phyloP scores from a whole-genome alignment of 805 yeast genomes.

The Kodamaea restingae region DNA sequence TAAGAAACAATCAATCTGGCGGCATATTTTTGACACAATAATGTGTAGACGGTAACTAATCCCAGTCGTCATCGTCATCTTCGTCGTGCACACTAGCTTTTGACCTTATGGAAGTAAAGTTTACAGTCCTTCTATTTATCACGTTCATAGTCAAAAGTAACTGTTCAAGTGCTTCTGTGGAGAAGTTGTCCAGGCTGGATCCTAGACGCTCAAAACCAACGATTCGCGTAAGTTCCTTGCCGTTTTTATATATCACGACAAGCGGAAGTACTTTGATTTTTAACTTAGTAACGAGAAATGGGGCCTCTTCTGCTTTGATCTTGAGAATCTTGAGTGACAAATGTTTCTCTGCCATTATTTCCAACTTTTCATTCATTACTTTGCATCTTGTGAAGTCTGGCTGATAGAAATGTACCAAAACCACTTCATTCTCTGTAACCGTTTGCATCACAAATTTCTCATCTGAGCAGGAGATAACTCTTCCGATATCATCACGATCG shows the following conservation, averaged over 20 bases:
- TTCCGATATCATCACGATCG: constrained; percentile 40
- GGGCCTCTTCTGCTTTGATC: constrained; percentile 61
- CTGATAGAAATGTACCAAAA: constrained; percentile 62
- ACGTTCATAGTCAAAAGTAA: constrained; percentile 20
- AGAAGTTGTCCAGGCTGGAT: constrained; percentile 42
- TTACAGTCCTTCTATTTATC: constrained; percentile 30
- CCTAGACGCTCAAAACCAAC: constrained; percentile 69
- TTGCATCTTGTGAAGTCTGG: constrained; percentile 58
- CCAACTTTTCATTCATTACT: constrained; percentile 47
- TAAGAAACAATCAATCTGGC: neutral
- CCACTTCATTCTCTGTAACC: constrained; percentile 39
- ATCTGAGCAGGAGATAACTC: constrained; percentile 35
- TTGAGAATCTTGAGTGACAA: constrained; percentile 49
- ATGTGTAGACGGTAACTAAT: constrained; percentile 4
- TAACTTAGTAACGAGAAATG: constrained; percentile 65
- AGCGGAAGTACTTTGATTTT: constrained; percentile 68
- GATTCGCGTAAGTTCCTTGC: constrained; percentile 54
- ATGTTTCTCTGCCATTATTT: constrained; percentile 52
- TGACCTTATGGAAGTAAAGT: constrained; percentile 18
- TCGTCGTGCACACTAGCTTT: constrained; percentile 11
- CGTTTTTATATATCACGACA: constrained; percentile 56
- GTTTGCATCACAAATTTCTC: constrained; percentile 57
- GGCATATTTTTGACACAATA: neutral
- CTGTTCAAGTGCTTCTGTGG: constrained; percentile 46
- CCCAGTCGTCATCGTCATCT: constrained; percentile 36